Percentiles rank a stretch among this genome's conserved stretches.
Evolutionary conservation across 495 filamentous ascomycete species (phyloP).

Genomic region (Aspergillus taichungensis): DNA sequence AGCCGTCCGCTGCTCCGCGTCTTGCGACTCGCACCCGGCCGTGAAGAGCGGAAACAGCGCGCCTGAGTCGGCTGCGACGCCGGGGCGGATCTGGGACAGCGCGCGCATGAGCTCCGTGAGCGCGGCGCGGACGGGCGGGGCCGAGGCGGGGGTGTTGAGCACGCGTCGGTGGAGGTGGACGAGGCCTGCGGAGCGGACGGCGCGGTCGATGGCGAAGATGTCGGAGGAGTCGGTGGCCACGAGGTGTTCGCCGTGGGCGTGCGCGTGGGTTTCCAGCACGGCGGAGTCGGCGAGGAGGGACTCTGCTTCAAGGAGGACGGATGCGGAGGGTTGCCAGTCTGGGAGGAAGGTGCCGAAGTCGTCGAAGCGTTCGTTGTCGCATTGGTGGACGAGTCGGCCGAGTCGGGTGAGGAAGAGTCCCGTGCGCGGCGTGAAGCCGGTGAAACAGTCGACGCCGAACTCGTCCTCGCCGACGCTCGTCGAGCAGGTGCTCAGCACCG

Average conservation of each 20-base stretch:
- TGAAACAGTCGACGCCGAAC: conserved; percentile 67
- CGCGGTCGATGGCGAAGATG: conserved; percentile 68
- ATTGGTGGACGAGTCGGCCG: conserved; percentile 61
- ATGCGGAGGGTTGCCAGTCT: conserved; percentile 51
- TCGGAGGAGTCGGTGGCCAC: conserved; percentile 35
- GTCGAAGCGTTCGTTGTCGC: conserved; percentile 60
- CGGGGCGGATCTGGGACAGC: conserved; percentile 52
- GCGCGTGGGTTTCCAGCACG: conserved; percentile 19
- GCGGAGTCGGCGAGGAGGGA: conserved; percentile 45
- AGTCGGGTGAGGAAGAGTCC: conserved; percentile 65
- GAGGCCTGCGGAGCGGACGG: conserved; percentile 73
- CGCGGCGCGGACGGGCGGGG: conserved; percentile 51
- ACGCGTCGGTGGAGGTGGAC: conserved; percentile 71
- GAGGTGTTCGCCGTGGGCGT: conserved; percentile 28
- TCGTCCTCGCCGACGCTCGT: conserved; percentile 38
- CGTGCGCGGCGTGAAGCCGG: conserved; percentile 65
- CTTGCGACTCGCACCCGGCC: conserved; percentile 65
- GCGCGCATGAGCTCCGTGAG: conserved; percentile 55
- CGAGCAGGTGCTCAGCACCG: conserved; percentile 39
- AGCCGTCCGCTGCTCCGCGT: conserved; percentile 43
- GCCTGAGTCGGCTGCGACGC: conserved; percentile 66
- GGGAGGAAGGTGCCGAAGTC: conserved; percentile 39
- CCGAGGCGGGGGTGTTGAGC: conserved; percentile 46
- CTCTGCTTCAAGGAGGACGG: conserved; percentile 45
- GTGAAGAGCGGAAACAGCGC: conserved; percentile 79